Conservation (phyloP, 441 rosid species). For the Daphne laureola region DNA sequence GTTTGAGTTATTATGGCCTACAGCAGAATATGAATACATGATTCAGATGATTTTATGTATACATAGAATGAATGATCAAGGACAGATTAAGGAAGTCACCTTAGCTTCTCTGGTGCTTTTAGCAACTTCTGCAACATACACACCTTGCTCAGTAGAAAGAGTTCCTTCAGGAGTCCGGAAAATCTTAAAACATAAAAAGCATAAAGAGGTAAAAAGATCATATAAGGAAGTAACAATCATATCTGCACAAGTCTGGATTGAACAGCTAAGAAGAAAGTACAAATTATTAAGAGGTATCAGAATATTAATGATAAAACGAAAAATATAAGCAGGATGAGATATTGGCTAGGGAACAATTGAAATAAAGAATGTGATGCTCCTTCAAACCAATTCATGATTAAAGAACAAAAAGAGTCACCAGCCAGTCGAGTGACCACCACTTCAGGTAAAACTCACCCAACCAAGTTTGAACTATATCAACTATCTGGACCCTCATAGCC, state of each 20-base stretch:
- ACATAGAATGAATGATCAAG: not conserved
- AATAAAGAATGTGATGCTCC: not conserved
- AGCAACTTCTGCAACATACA: slow-evolving; percentile 79
- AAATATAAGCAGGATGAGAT: not conserved
- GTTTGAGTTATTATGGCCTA: slow-evolving; percentile 46
- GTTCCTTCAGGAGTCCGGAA: slow-evolving; percentile 86
- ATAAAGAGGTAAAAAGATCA: slow-evolving; percentile 6
- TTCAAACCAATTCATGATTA: too few species aligned
- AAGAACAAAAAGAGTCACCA: too few species aligned
- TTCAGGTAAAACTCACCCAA: too few species aligned
- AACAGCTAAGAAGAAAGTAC: not conserved
- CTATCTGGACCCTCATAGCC: not conserved
- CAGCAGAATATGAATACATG: slow-evolving; percentile 15
- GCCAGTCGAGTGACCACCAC: too few species aligned
- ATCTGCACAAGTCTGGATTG: not conserved
- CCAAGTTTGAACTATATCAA: too few species aligned
- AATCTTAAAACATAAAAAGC: slow-evolving; percentile 38
- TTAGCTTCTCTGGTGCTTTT: slow-evolving; percentile 62
- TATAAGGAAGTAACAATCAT: not conserved
- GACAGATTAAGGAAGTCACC: slow-evolving; percentile 30
- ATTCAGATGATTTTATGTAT: not conserved
- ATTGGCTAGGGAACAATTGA: not conserved
- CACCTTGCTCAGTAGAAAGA: slow-evolving; percentile 86
- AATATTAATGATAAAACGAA: too few species aligned
- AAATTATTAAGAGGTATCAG: not conserved